These are phyloP conservation scores for Aspergillus pseudotamarii DNA, from an alignment of 2,329 filamentous ascomycete genomes.

Conservation along the genomic window DNA sequence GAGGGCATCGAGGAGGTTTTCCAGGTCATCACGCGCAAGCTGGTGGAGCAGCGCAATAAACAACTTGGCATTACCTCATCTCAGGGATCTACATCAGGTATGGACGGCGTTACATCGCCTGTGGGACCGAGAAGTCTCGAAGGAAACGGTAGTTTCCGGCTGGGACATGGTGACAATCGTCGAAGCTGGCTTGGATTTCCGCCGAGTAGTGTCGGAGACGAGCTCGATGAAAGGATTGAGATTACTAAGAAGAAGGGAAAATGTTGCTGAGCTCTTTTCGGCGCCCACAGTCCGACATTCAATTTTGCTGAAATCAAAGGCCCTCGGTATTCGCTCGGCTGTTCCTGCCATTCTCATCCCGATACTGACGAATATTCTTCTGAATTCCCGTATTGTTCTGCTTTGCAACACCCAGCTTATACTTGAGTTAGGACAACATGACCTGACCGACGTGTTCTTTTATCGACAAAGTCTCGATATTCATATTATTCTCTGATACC, in stretches of 20 bases:
- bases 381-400: constrained; percentile 99
- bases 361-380: constrained; percentile 97
- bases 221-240: constrained; percentile 33
- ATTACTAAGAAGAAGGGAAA: constrained; percentile 37
- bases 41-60: constrained; percentile 69
- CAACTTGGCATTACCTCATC: constrained; percentile 50
- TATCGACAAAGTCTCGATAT: background rate
- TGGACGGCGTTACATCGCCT: constrained; percentile 43
- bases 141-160: constrained; percentile 61
- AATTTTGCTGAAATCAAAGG: constrained; percentile 43
- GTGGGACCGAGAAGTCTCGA: constrained; percentile 51
- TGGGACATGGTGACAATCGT: constrained; percentile 63
- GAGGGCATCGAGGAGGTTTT: constrained; percentile 98
- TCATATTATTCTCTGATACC: background rate
- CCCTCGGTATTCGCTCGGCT: constrained; percentile 91
- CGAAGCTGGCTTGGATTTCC: constrained; percentile 68
- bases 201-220: constrained; percentile 46
- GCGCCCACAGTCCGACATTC: background rate
- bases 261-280: constrained; percentile 41
- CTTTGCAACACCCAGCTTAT: constrained; percentile 97
- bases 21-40: constrained; percentile 81
- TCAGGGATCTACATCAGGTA: constrained; percentile 49
- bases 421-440: constrained; percentile 97
- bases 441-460: constrained; percentile 62
- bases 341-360: constrained; percentile 95